Evolutionary conservation across 495 filamentous ascomycete genomes (phyloP).

Genomic region (Pyrenula massariospora): DNA sequence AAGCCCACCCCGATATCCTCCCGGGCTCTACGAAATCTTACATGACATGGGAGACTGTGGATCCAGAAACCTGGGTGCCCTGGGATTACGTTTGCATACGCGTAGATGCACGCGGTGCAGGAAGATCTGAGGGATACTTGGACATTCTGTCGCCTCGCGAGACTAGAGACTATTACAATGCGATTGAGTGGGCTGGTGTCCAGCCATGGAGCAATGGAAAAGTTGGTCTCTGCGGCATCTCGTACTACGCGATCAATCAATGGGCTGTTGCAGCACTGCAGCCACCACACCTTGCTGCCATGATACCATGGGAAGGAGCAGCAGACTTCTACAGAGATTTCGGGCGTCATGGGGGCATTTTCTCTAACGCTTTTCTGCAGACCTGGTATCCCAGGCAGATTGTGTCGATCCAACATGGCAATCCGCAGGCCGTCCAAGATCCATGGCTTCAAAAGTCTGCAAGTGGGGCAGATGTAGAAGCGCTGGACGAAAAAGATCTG

Average conservation of each 20-base stretch:
- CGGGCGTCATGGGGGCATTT: slow-evolving; percentile 43
- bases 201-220: slow-evolving; percentile 40
- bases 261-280: slow-evolving; percentile 40
- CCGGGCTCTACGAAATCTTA: too few relatives aligned
- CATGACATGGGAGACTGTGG: too few relatives aligned
- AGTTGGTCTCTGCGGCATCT: slow-evolving; percentile 39
- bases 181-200: slow-evolving; percentile 38
- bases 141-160: slow-evolving; percentile 37
- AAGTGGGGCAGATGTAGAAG: too few relatives aligned
- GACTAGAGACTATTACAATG: slow-evolving; percentile 32
- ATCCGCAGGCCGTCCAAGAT: too few relatives aligned
- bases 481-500: too few relatives aligned
- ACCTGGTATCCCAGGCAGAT: too few relatives aligned
- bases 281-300: slow-evolving; percentile 36
- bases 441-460: too few relatives aligned
- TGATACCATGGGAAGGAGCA: slow-evolving; percentile 46
- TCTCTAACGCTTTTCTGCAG: slow-evolving; percentile 41
- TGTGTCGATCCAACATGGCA: too few relatives aligned
- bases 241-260: slow-evolving; percentile 41
- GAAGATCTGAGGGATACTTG: slow-evolving; percentile 34
- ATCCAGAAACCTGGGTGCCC: slow-evolving; percentile 36
- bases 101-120: slow-evolving; percentile 35
- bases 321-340: slow-evolving; percentile 40
- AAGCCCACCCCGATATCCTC: too few relatives aligned
- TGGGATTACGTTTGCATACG: slow-evolving; percentile 38